phyloP scores from a whole-genome alignment of 2,329 filamentous ascomycete genomes.

The Curvularia sp. region DNA sequence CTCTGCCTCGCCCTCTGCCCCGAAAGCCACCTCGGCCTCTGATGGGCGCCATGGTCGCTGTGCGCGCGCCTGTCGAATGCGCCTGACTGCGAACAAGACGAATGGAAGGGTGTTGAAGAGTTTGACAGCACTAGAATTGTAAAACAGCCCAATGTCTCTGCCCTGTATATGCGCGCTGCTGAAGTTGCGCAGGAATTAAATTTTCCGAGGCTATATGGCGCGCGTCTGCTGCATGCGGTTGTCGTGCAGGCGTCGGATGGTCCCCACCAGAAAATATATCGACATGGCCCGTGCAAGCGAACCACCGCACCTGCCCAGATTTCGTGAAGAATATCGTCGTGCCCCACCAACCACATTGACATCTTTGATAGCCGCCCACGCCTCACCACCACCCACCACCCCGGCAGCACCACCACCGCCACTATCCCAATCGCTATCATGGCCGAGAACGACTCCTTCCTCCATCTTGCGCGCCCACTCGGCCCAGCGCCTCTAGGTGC shows the following conservation, averaged over 20 bases:
- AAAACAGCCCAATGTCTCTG: neutral
- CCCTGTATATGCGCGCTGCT: neutral
- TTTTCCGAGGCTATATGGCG: neutral
- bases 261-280: conserved; percentile 29
- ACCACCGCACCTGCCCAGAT: conserved; percentile 41
- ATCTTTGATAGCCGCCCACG: conserved; percentile 25
- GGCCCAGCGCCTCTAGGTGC: conserved; percentile 80
- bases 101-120: neutral
- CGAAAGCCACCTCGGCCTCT: conserved; percentile 33
- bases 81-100: neutral
- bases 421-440: conserved; percentile 62
- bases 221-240: neutral
- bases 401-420: conserved; percentile 60
- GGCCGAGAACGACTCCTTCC: conserved; percentile 84
- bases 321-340: conserved; percentile 43
- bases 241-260: neutral
- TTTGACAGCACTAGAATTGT: neutral
- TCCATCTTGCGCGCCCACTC: conserved; percentile 92
- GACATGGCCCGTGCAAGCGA: conserved; percentile 41
- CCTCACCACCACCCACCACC: conserved; percentile 15
- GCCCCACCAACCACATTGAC: conserved; percentile 32
- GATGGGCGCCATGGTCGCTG: conserved; percentile 24
- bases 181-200: neutral
- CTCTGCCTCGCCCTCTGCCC: conserved; percentile 17
- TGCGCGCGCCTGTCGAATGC: neutral